Base-by-base conservation (phyloP, 306 rosid genomes). In the Styphnolobium japonicum region DNA sequence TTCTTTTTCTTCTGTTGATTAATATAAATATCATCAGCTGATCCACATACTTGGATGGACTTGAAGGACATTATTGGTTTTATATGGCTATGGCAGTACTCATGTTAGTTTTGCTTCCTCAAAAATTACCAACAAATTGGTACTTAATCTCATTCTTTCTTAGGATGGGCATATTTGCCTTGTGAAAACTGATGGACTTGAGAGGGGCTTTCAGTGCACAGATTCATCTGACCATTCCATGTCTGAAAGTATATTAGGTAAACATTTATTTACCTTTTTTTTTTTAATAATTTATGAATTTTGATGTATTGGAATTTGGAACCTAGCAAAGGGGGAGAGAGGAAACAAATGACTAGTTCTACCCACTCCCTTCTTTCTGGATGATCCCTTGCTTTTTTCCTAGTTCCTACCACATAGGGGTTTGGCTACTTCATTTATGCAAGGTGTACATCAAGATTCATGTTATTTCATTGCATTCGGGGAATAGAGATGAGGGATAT, bases 231-330 rank as follows among this genome's bases (percentile, higher is more conserved):
- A 87, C 29, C 85, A 79, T 80, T 87, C 71, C 66, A 72, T 82
- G 73, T 67, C 67, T 65, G 94, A 86, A 84, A 82, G 86, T 69
- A 68, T 79, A 23, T 84, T 90, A 69, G 94, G 97, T 92, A 83
- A 40, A 51, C 70, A 51, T 76, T 61, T 22, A 31, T 68, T 79
- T 66, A 23, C 52, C 72, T 43, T 52, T 43, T 27, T 52, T 49
- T 67, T 82, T 77, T 53, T 37, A 27, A 15, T 64, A 52, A 21
- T 77, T 63, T 25, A 58, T 12, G 43, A 58, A 19, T 45, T 43
- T 69, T 22, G 46, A 29, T 23, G 22, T 49, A 68, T 39, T 72
- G 55, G 62, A 67, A 67, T 64, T 45, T 71, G 48, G 31, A 82
- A 71, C 29, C 62, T 52, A 18, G 64, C 21, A 23, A 8, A 70